Percentiles rank a stretch among this genome's conserved stretches.
Conservation (phyloP, 345 rosid genomes). For the Sisymbrium irio region DNA sequence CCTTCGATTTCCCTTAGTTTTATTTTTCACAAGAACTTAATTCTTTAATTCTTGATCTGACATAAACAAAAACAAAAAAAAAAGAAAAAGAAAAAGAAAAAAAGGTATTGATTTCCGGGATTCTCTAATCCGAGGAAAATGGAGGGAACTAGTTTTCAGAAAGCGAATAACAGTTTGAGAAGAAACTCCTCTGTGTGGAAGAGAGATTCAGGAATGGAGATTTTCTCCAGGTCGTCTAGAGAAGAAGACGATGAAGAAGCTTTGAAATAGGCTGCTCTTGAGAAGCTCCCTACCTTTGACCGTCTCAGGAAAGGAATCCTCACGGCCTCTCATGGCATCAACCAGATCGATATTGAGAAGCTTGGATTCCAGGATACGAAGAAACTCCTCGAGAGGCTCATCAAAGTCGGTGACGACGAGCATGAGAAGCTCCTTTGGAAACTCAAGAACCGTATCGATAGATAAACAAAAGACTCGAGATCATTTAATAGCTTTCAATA, state of each 20-base stretch:
- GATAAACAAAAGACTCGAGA: constrained; percentile 36
- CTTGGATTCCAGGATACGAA: constrained; percentile 70
- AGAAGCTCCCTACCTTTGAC: constrained; percentile 75
- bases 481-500: neutral
- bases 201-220: constrained; percentile 42
- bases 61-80: neutral
- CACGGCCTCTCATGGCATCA: constrained; percentile 41
- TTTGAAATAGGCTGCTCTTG: constrained; percentile 84
- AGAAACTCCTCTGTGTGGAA: constrained; percentile 35
- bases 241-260: constrained; percentile 84
- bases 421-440: constrained; percentile 78
- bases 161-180: constrained; percentile 42
- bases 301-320: constrained; percentile 72
- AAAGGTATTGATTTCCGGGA: constrained; percentile 8
- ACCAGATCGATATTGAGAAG: constrained; percentile 60
- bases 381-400: constrained; percentile 69
- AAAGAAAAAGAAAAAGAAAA: neutral
- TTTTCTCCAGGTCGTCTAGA: constrained; percentile 54
- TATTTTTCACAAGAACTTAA: neutral
- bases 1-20: neutral
- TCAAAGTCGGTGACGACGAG: constrained; percentile 76
- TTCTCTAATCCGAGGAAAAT: constrained; percentile 12
- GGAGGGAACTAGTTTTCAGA: constrained; percentile 41
- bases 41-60: constrained; percentile 6
- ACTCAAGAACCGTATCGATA: constrained; percentile 71